phyloP scores from a whole-genome alignment of 495 filamentous ascomycete genomes.

The Penicillium egyptiacum region DNA sequence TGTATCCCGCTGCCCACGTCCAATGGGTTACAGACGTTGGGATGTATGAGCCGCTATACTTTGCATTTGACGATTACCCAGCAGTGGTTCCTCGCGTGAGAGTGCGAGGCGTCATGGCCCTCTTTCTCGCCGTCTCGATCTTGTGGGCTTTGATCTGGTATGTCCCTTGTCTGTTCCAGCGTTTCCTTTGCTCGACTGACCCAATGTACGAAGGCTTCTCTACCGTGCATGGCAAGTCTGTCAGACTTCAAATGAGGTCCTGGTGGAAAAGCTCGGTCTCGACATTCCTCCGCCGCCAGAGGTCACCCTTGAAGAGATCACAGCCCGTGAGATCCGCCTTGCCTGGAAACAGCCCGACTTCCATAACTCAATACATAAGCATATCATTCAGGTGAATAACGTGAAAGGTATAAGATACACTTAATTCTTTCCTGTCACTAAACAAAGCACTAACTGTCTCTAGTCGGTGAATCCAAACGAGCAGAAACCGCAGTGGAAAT shows the following conservation, averaged over 20 bases:
- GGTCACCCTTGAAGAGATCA: slow-evolving; percentile 88
- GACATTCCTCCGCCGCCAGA: slow-evolving; percentile 89
- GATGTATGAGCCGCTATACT: slow-evolving; percentile 51
- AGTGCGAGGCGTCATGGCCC: slow-evolving; percentile 52
- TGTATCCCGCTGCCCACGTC: slow-evolving; percentile 31
- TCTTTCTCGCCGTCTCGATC: slow-evolving; percentile 51
- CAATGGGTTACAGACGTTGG: slow-evolving; percentile 44
- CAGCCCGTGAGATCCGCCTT: slow-evolving; percentile 80
- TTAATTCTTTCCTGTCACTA: neutral
- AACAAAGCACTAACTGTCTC: slow-evolving; percentile 16
- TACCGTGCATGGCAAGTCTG: slow-evolving; percentile 82
- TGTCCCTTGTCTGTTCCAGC: slow-evolving; percentile 18
- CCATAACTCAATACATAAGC: slow-evolving; percentile 76
- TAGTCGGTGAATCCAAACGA: slow-evolving; percentile 83
- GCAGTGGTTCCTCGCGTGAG: slow-evolving; percentile 49
- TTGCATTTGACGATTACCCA: slow-evolving; percentile 51
- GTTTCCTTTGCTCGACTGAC: neutral
- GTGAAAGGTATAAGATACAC: slow-evolving; percentile 63
- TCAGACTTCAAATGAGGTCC: slow-evolving; percentile 82
- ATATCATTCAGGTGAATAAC: slow-evolving; percentile 90
- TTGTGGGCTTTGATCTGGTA: slow-evolving; percentile 54
- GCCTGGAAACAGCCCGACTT: slow-evolving; percentile 84
- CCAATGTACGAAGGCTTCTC: slow-evolving; percentile 59
- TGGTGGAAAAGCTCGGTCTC: slow-evolving; percentile 86
- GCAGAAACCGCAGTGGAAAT: slow-evolving; percentile 89